Evolutionary conservation across 306 rosid genomes (phyloP), one percentile per base, ranked within the genome.

Genomic region (Heteromeles arbutifolia): DNA sequence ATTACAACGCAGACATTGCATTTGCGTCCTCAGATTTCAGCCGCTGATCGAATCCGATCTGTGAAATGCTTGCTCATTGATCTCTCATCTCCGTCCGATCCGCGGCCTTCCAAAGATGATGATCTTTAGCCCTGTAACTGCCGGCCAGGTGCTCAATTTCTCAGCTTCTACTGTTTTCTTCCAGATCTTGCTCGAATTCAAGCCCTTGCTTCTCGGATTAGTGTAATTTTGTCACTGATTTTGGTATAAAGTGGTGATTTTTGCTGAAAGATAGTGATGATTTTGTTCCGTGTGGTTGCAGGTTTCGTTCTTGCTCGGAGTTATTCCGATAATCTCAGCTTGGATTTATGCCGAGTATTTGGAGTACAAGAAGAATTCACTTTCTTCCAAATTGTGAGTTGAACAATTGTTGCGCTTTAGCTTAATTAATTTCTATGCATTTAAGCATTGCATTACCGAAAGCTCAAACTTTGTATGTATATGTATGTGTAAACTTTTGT

Each of bases 271-370:
- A 10, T n/a, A 31, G 65, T 72, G 22, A 54, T 2, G 31, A 4
- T 72, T 53, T 1, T 32, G 52, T 72, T 13, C 53, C 19, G 1
- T n/a, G 32, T 4, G 22, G 29, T 80, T 84, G 52, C 78, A 90
- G 97, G 86, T 90, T 26, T 90, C 97, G 64, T 81, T 87, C 82
- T 68, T 88, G 84, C 96, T 90, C 44, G 97, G 93, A 61, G 70
- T 88, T 32, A 61, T 87, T 74, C 96, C 94, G 29, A 79, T 90
- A 7, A 39, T 87, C 63, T 70, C 50, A 11, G 89, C 91, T 72
- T 95, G 98, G 98, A 82, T 92, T 74, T 95, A 86, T 67, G 75
- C 97, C 2, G 98, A 95, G 92, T 81, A 80, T 19, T 86, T 92
- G 86, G 96, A 86, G 88, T 85, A 85, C 83, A 85, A 79, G 72